These are phyloP conservation scores for Tylopilus sp. DNA, from an alignment of 768 basidiomycete genomes.

Conservation along the genomic window DNA sequence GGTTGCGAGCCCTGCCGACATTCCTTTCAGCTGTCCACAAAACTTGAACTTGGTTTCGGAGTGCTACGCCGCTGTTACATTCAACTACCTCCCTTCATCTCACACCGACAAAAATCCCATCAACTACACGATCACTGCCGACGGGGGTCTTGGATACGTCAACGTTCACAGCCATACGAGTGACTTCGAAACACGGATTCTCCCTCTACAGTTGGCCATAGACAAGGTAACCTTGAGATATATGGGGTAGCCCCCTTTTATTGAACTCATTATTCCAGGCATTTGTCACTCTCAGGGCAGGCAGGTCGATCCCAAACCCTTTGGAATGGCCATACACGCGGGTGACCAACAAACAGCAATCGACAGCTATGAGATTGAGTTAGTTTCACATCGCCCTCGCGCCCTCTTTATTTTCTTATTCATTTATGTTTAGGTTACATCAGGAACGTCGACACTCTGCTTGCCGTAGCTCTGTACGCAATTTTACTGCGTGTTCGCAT, in stretches of 20 bases:
- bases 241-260: background rate
- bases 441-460: slow-evolving; percentile 54
- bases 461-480: slow-evolving; percentile 65
- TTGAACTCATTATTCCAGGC: slow-evolving; percentile 41
- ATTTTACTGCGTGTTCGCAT: background rate
- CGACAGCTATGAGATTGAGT: slow-evolving; percentile 55
- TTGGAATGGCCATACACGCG: slow-evolving; percentile 71
- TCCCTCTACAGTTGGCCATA: slow-evolving; percentile 77
- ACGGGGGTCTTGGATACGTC: slow-evolving; percentile 60
- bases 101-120: slow-evolving; percentile 34
- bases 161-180: slow-evolving; percentile 64
- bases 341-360: slow-evolving; percentile 63
- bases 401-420: background rate
- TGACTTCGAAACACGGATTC: slow-evolving; percentile 62
- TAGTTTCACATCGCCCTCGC: slow-evolving; percentile 16
- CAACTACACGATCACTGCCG: slow-evolving; percentile 70
- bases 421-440: slow-evolving; percentile 50
- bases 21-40: slow-evolving; percentile 59
- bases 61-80: slow-evolving; percentile 67
- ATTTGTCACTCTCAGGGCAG: slow-evolving; percentile 66
- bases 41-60: slow-evolving; percentile 70
- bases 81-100: slow-evolving; percentile 51
- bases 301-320: slow-evolving; percentile 51
- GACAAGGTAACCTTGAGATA: slow-evolving; percentile 47
- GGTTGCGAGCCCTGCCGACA: slow-evolving; percentile 44